phyloP scores from a whole-genome alignment of 2,329 filamentous ascomycete species.

The Fusarium sp. region DNA sequence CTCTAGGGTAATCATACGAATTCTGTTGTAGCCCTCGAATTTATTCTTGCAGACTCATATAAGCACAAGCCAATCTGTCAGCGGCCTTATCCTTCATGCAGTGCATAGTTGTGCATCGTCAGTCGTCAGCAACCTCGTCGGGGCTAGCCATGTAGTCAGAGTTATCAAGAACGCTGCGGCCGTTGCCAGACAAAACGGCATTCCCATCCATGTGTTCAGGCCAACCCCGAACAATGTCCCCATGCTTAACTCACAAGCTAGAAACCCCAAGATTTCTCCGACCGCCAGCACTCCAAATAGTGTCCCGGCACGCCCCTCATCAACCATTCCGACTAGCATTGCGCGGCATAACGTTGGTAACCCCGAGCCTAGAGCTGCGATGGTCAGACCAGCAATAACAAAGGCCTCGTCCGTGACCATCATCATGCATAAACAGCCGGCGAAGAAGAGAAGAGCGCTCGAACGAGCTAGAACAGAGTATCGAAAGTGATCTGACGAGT shows the following conservation, averaged over 20 bases:
- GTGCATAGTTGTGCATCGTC: background rate
- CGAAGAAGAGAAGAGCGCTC: slow-evolving; percentile 41
- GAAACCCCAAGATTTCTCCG: slow-evolving; percentile 43
- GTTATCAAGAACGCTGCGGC: slow-evolving; percentile 26
- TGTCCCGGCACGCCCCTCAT: slow-evolving; percentile 36
- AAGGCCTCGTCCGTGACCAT: slow-evolving; percentile 38
- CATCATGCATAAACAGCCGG: slow-evolving; percentile 43
- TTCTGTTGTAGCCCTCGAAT: background rate
- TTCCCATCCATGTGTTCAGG: slow-evolving; percentile 42
- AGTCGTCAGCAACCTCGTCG: slow-evolving; percentile 2
- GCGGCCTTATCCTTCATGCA: background rate
- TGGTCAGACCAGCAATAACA: slow-evolving; percentile 38
- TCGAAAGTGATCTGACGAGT: slow-evolving; percentile 12
- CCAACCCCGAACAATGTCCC: slow-evolving; percentile 45
- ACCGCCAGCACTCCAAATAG: slow-evolving; percentile 45
- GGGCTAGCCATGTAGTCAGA: slow-evolving; percentile 30
- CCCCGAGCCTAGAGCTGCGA: slow-evolving; percentile 45
- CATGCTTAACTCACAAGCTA: slow-evolving; percentile 39
- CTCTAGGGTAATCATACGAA: slow-evolving; percentile 14
- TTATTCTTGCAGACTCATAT: background rate
- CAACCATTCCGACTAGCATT: slow-evolving; percentile 37
- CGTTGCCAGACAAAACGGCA: slow-evolving; percentile 43
- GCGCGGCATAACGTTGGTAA: slow-evolving; percentile 45
- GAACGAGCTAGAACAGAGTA: slow-evolving; percentile 34
- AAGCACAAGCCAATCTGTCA: background rate